These are phyloP conservation scores for Kalanchoe fedtschenkoi DNA, from an alignment of 164 flowering plant species.

Conservation along the genomic window DNA sequence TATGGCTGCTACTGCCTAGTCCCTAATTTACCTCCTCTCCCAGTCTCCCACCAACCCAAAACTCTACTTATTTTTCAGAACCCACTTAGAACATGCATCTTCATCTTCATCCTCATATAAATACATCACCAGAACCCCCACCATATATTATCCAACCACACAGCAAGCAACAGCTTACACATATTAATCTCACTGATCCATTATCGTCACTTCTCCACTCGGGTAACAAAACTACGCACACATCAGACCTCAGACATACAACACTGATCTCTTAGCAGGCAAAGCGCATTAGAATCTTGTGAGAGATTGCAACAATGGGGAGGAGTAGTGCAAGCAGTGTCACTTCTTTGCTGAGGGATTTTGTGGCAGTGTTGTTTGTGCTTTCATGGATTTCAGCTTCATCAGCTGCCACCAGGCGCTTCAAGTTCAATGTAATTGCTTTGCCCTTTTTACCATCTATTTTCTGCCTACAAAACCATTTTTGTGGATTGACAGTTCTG, in stretches of 20 bases:
- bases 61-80: not conserved
- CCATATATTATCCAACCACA: not conserved
- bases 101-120: not conserved
- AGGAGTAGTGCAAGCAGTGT: not conserved
- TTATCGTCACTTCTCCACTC: not conserved
- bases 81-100: not conserved
- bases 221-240: not conserved
- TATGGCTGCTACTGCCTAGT: too few species aligned
- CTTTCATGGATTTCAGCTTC: not conserved
- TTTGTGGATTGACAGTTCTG: too few species aligned
- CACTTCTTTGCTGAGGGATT: not conserved
- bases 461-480: too few species aligned
- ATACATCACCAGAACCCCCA: not conserved
- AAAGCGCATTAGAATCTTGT: too few species aligned
- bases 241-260: too few species aligned
- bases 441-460: too few species aligned
- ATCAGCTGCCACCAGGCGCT: not conserved
- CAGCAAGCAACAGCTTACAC: too few species aligned
- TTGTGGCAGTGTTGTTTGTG: not conserved
- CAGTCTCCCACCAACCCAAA: too few species aligned
- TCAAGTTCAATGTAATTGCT: slow-evolving; percentile 3
- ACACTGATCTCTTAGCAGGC: too few species aligned
- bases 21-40: too few species aligned
- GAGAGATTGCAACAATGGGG: too few species aligned
- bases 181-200: too few species aligned